These are phyloP conservation scores for Diaporthe sp. DNA, from an alignment of 2,329 filamentous ascomycete genomes.

Conservation along the genomic window DNA sequence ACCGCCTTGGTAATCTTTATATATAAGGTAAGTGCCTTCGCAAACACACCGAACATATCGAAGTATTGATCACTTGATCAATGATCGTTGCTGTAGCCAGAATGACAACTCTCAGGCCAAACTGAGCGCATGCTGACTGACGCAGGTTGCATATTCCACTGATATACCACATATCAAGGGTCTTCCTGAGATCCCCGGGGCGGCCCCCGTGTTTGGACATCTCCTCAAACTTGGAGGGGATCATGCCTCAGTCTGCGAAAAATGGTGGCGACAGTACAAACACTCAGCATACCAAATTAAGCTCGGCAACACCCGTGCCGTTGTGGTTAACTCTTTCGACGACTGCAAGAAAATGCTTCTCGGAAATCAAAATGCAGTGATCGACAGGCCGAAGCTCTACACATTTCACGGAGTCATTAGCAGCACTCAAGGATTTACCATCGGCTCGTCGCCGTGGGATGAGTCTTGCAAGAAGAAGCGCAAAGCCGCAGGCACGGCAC, in stretches of 20 bases:
- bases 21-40: too few species aligned
- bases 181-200: conserved; percentile 64
- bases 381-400: conserved; percentile 64
- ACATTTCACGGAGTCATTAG: conserved; percentile 68
- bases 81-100: too few species aligned
- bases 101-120: too few species aligned
- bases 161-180: conserved; percentile 64
- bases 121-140: background rate
- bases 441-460: conserved; percentile 68
- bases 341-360: conserved; percentile 66
- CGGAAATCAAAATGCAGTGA: conserved; percentile 63
- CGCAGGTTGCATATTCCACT: conserved; percentile 51
- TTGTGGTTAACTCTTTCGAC: conserved; percentile 67
- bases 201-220: conserved; percentile 64
- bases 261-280: conserved; percentile 63
- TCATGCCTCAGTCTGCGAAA: conserved; percentile 65
- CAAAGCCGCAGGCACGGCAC: conserved; percentile 63
- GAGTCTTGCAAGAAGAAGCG: conserved; percentile 67
- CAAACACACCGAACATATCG: too few species aligned
- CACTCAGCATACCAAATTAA: conserved; percentile 66
- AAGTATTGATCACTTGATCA: too few species aligned
- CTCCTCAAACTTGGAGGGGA: conserved; percentile 66
- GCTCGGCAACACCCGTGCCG: conserved; percentile 65
- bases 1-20: too few species aligned
- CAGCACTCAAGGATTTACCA: conserved; percentile 67